Conservation (phyloP, 2,329 filamentous ascomycete species). For the Dactylella cylindrospora region DNA sequence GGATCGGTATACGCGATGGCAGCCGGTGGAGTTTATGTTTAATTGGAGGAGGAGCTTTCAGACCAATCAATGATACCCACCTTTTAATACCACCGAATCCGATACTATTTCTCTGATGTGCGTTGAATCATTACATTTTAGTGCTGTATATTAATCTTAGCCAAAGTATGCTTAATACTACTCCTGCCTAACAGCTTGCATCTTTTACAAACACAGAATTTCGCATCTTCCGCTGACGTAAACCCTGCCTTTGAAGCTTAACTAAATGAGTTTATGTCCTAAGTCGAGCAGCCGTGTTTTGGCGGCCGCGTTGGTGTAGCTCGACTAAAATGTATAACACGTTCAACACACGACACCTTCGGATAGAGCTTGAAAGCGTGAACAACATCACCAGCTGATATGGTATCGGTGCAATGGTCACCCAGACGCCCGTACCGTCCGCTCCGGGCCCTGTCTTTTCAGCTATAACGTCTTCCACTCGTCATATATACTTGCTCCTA, state of each 20-base stretch:
- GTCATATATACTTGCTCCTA: constrained; percentile 68
- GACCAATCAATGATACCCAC: constrained; percentile 5
- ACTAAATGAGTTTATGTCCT: too few relatives aligned
- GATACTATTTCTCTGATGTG: too few relatives aligned
- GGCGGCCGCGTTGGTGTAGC: too few relatives aligned
- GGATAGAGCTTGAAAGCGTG: constrained; percentile 9
- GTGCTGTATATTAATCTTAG: too few relatives aligned
- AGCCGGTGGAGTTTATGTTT: constrained; percentile 97
- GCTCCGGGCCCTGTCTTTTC: constrained; percentile 63
- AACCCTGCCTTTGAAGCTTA: too few relatives aligned
- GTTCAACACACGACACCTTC: constrained; percentile 17
- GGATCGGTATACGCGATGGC: constrained; percentile 99
- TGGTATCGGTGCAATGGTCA: constrained; percentile 7
- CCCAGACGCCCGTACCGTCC: constrained; percentile 20
- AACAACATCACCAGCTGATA: neutral
- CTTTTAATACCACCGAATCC: neutral
- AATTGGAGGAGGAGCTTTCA: constrained; percentile 49
- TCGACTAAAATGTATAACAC: constrained; percentile 30
- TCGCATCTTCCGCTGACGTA: too few relatives aligned
- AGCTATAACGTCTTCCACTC: constrained; percentile 74
- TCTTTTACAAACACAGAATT: too few relatives aligned
- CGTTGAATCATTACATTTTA: too few relatives aligned
- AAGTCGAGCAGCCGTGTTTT: too few relatives aligned
- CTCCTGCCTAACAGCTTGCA: too few relatives aligned
- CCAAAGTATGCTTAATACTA: too few relatives aligned